Evolutionary conservation across 768 basidiomycete genomes (phyloP), one percentile per base, ranked within the genome.

Genomic region (Tulasnella sp.): DNA sequence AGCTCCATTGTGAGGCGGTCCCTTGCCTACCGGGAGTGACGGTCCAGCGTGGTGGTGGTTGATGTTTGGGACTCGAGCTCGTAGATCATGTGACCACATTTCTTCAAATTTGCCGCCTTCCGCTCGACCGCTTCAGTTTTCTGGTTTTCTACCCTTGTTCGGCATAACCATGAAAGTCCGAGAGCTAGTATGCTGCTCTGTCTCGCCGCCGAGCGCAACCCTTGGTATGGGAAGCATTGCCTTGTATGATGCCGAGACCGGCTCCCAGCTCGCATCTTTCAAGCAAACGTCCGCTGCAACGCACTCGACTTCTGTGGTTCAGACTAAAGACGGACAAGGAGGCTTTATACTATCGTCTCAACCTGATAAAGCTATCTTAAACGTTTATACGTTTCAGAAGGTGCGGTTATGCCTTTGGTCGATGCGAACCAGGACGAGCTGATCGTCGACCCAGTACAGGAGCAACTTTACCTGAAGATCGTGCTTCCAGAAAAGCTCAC

Each of bases 381-480:
- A 96, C 77, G 89, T 95, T 19, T 98, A 96, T 81, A 89, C 87
- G 75, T 98, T 94, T 80, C 94, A 98, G 84, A 95, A 94, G 83
- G 96, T 91, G 36, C 12, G 64, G 65, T 29, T 19, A 40, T 26
- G 52, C 52, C 52, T 32, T 22, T n/a, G n/a, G 7, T 26, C 52
- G 52, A 26, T n/a, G 26, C 47, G 19, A 12, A 1, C 14, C 29
- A 63, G 68, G 62, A 16, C 40, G n/a, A n/a, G 39, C 37, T 74
- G 52, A 73, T 19, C 29, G 22, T 22, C 72, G 41, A 39, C 42
- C 69, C 19, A 59, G 26, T 69, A 29, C 78, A 97, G 95, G 94
- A 98, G 79, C 95, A 98, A 86, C 82, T 95, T 47, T 86, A 88
- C 64, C 80, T 90, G 52, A 94, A 94, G 80, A 85, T 95, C 36